phyloP scores from a whole-genome alignment of 208 protist genomes.

The Crithidia acanthocephali region DNA sequence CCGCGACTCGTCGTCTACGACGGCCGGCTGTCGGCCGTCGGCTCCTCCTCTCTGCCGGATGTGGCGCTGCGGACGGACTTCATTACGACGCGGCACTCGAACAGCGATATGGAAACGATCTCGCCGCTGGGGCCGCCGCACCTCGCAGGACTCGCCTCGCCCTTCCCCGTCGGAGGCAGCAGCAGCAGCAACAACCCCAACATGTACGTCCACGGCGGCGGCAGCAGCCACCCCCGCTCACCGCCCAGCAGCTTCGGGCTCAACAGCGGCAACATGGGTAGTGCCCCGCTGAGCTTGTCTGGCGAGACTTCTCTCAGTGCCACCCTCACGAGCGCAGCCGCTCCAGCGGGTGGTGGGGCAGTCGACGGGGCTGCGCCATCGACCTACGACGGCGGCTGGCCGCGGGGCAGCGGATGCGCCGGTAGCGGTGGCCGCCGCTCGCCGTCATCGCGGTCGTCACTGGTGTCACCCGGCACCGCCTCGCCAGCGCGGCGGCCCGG shows the following conservation, averaged over 20 bases:
- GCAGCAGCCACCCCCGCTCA: background rate
- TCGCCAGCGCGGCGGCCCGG: background rate
- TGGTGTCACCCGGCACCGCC: background rate
- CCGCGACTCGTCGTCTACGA: background rate
- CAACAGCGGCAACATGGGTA: background rate
- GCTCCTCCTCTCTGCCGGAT: background rate
- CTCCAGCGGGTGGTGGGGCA: background rate
- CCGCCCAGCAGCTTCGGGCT: background rate
- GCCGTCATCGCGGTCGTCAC: background rate
- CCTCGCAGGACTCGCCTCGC: background rate
- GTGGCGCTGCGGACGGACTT: conserved; percentile 29
- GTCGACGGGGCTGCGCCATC: background rate
- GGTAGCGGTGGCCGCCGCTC: background rate
- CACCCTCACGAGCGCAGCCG: background rate
- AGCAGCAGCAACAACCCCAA: background rate
- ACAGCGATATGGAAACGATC: conserved; percentile 5
- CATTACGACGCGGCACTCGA: conserved; percentile 14
- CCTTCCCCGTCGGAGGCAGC: background rate
- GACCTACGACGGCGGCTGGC: background rate
- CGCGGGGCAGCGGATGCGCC: background rate
- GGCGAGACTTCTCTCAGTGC: conserved; percentile 4
- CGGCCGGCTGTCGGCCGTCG: background rate
- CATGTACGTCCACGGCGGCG: too few species aligned
- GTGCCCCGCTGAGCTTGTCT: background rate
- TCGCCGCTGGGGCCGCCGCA: background rate